Conservation (phyloP, 78 protist genomes). For the Diacronema lutheri region DNA sequence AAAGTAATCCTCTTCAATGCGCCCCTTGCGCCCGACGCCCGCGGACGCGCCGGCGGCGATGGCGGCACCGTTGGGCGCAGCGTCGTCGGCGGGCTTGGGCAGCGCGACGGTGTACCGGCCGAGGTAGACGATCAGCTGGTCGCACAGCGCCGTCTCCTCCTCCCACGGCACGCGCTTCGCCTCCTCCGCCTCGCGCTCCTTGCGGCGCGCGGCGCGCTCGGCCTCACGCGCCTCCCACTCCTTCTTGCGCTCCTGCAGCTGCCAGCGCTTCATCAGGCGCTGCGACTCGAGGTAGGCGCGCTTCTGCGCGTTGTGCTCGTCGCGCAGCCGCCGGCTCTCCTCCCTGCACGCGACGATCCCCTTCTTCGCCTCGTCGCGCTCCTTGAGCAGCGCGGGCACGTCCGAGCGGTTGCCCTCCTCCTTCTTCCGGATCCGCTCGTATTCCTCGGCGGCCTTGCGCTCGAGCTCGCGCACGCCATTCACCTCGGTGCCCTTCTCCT, state of each 20-base stretch:
- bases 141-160: conserved; percentile 4
- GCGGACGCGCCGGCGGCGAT: not conserved
- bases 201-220: not conserved
- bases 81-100: not conserved
- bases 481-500: conserved; percentile 4
- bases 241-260: not conserved
- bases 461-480: not conserved
- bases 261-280: too few species aligned
- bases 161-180: conserved; percentile 22
- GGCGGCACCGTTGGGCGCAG: not conserved
- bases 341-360: not conserved
- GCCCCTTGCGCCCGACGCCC: not conserved
- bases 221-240: not conserved
- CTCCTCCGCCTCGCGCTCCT: not conserved
- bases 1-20: not conserved
- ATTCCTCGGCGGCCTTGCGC: not conserved
- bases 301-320: not conserved
- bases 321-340: not conserved
- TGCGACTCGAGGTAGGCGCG: too few species aligned
- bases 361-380: not conserved
- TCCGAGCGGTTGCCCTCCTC: not conserved
- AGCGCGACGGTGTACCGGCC: not conserved
- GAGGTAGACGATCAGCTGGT: not conserved
- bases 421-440: not conserved
- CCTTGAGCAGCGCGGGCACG: not conserved